Base-by-base conservation (phyloP, 2,329 filamentous ascomycete genomes). In the Meredithiella fracta region DNA sequence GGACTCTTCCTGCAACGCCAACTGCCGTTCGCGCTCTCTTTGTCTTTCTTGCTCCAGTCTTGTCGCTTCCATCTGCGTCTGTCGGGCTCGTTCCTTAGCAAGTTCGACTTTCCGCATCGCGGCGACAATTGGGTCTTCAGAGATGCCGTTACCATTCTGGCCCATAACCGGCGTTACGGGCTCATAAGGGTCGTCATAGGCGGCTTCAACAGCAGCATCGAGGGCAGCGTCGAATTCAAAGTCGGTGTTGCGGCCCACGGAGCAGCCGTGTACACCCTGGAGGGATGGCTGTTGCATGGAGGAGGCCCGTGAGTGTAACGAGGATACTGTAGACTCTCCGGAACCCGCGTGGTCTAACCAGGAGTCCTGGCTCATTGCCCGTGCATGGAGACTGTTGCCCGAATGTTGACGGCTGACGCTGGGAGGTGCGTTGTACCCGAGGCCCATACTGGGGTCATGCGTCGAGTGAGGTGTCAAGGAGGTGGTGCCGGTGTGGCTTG, bases 311-410 rank as follows among this genome's bases (percentile, higher is more conserved):
- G 90, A 94, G 65, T 89, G 86, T 1, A 88, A 75, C 0, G 90
- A 95, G 1, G 86, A 87, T 2, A 78, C 75, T 2, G 81, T 82
- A 0, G 90, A 95, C 17, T 79, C 84, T 37, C 83, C 86, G 22
- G 89, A 95, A 63, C 95, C 90, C 15, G 94, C 86, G 57, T 88
- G 91, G 65, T 95, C 87, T n/a, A 95, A 70, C 90, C 90, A 95
- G 0, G 89, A 94, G 54, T 85, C 86, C 59, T 84, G 82, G 64
- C 86, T 91, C 9, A 78, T 75, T 23, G 79, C 81, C 59, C 79
- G 70, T 22, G 67, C 67, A 61, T 80, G 78, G 8, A 59, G n/a
- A 22, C 51, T 57, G 20, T 59, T 57, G 3, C 50, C 51, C 11
- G 58, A 57, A 9, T 34, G 54, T 26, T 49, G 51, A 23, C 54